Base-by-base conservation (phyloP, 352 stramenopile species). In the Globisporangium barbulae region DNA sequence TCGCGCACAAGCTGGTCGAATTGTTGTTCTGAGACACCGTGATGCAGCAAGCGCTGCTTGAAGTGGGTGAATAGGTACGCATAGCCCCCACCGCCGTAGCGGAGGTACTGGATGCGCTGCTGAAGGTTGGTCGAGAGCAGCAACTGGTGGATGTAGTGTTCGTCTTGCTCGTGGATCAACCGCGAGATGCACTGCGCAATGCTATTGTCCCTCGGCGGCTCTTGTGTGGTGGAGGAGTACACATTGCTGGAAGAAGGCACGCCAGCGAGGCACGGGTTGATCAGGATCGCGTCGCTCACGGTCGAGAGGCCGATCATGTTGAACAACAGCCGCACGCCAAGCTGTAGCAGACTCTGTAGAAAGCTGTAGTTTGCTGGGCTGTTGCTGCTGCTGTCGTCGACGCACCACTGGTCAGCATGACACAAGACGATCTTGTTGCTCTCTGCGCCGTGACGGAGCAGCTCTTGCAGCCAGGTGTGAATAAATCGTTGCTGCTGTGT, bases 51-150 rank as follows among this genome's bases (percentile, higher is more conserved):
- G 45, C 70, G 74, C 19, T 64, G 59, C 59, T 78, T 78, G 52
- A 91, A 91, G 33, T 73, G 72, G 2, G 73, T 52, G 45, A 85
- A 77, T 22, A 84, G 64, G 59, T 91, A 86, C 5, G 69, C 64
- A 68, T 90, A 93, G 2, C 84, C 84, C 13, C 83, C 78, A 5
- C 86, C 86, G 28, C 86, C 86, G 42, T 91, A 84, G 30, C 81
- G 78, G 17, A 73, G 67, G 69, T 89, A 88, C 63, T 93, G 84
- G 44, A 84, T 75, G n/a, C 78, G 77, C 59, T 91, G 84, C 3
- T 77, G 65, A 1, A 93, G 52, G 28, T 80, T 85, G 8, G 79
- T 85, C 0, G 81, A 93, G n/a, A 94, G 25, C 3, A 93, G 60
- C 19, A 91, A 61, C 45, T 87, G 77, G 0, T 56, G 44, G 25